Evolutionary conservation across 768 basidiomycete genomes (phyloP).

Genomic region (Pisolithus tinctorius): DNA sequence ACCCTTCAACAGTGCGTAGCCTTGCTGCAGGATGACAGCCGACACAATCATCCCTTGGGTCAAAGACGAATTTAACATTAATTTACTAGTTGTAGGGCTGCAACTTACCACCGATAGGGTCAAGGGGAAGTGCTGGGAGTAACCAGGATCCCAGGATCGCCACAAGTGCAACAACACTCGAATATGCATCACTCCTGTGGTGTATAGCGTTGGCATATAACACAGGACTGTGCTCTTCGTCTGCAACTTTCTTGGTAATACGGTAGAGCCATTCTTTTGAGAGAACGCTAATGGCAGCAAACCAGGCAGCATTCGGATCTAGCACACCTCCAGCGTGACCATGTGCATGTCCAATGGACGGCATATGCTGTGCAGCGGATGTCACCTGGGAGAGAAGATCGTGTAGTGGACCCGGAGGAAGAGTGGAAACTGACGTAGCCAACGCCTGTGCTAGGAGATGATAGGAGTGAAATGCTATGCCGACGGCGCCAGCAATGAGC

Average conservation of each 20-base stretch:
- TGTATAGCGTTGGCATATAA: slow-evolving; percentile 94
- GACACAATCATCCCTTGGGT: slow-evolving; percentile 75
- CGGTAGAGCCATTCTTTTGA: slow-evolving; percentile 93
- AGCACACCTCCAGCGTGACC: slow-evolving; percentile 45
- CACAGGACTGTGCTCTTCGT: slow-evolving; percentile 87
- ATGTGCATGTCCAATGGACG: slow-evolving; percentile 48
- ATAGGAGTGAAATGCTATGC: slow-evolving; percentile 88
- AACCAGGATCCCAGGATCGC: slow-evolving; percentile 89
- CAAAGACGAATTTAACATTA: slow-evolving; percentile 2
- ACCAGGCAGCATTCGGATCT: slow-evolving; percentile 96
- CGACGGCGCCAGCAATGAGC: slow-evolving; percentile 76
- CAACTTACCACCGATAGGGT: slow-evolving; percentile 82
- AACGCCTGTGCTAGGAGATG: slow-evolving; percentile 74
- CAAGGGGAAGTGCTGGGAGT: slow-evolving; percentile 81
- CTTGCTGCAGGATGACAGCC: slow-evolving; percentile 79
- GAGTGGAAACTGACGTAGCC: slow-evolving; percentile 51
- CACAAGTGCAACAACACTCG: slow-evolving; percentile 82
- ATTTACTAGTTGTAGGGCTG: neutral
- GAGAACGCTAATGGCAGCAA: slow-evolving; percentile 74
- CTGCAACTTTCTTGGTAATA: slow-evolving; percentile 82
- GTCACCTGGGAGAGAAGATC: slow-evolving; percentile 55
- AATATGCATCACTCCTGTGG: slow-evolving; percentile 96
- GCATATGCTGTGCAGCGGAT: slow-evolving; percentile 47
- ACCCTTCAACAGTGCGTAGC: slow-evolving; percentile 54
- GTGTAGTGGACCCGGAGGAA: slow-evolving; percentile 60